Base-by-base conservation (phyloP, 2,329 filamentous ascomycete species). In the Phyllosticta citriasiana region DNA sequence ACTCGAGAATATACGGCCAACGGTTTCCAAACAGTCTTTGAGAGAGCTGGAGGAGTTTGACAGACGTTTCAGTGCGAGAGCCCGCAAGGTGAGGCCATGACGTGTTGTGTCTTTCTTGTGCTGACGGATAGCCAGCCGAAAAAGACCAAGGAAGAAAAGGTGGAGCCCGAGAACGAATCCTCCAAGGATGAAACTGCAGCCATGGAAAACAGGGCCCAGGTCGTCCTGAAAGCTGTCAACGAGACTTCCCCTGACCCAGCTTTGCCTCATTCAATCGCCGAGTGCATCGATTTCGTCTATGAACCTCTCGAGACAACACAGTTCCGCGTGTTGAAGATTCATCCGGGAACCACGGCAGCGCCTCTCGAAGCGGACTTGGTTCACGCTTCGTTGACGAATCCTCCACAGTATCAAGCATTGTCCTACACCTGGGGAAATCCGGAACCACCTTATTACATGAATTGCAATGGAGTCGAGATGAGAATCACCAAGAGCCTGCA, bases 341-440 rank as follows among this genome's bases (percentile, higher is more conserved):
- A 53, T 53, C 25, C 51, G 22, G 51, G 19, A 10, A 6, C 51
- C 3, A 27, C 19, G 22, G 51, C 9, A 26, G 51, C 22, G 5
- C 51, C 51, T 12, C 51, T 53, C 4, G 22, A 27, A 25, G 51
- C 25, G 2, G 51, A 25, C 25, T 53, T 53, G 14, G 25, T 25
- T 16, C 51, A 53, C 12, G 19, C 22, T 12, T 53, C 51, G 19
- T 16, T 53, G 22, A 27, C 22, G 8, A 6, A 10, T 16, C 9
- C 51, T 53, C 51, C 51, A 4, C 19, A 53, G 10, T 58, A 62
- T 19, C 52, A 63, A 55, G 63, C 61, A n/a, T 27, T 65, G 12
- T 65, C 63, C 2, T 65, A 65, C 40, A 59, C 57, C 24, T 65
- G 64, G 64, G 63, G 64, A 6, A 16, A 16, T 4, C 24, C 6